Conservation (phyloP, 805 yeast species). For the Tetrapisispora namnaoensis region DNA sequence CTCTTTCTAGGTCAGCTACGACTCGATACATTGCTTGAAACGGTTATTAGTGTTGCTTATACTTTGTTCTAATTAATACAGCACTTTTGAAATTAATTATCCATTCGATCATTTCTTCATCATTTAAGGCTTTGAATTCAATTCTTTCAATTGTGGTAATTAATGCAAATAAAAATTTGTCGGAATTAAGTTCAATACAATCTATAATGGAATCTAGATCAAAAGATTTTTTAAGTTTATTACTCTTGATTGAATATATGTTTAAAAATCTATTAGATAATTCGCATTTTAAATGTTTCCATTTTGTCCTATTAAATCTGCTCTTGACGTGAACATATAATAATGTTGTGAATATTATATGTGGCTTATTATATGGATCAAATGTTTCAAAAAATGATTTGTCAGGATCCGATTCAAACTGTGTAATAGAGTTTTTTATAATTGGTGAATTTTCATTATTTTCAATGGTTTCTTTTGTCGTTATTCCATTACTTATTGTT, state of each 20-base stretch:
- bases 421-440: neutral
- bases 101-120: slow-evolving; percentile 18
- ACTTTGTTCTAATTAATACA: slow-evolving; percentile 11
- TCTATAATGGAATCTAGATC: slow-evolving; percentile 12
- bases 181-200: slow-evolving; percentile 13
- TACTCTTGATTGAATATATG: slow-evolving; percentile 12
- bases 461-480: neutral
- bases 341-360: slow-evolving; percentile 10
- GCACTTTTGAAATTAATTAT: slow-evolving; percentile 16
- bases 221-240: slow-evolving; percentile 7
- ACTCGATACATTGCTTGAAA: no score
- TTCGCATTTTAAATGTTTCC: slow-evolving; percentile 13
- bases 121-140: slow-evolving; percentile 13
- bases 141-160: slow-evolving; percentile 13
- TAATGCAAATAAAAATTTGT: slow-evolving; percentile 12
- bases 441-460: neutral
- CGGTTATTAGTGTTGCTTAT: neutral
- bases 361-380: slow-evolving; percentile 10
- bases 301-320: slow-evolving; percentile 12
- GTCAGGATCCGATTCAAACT: slow-evolving; percentile 1
- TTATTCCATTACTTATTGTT: neutral
- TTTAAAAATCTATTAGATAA: slow-evolving; percentile 11
- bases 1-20: no score
- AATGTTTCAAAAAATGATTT: slow-evolving; percentile 12
- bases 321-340: slow-evolving; percentile 11